Evolutionary conservation across 2,329 filamentous ascomycete species (phyloP).

Genomic region (Lasiodiplodia citricola): DNA sequence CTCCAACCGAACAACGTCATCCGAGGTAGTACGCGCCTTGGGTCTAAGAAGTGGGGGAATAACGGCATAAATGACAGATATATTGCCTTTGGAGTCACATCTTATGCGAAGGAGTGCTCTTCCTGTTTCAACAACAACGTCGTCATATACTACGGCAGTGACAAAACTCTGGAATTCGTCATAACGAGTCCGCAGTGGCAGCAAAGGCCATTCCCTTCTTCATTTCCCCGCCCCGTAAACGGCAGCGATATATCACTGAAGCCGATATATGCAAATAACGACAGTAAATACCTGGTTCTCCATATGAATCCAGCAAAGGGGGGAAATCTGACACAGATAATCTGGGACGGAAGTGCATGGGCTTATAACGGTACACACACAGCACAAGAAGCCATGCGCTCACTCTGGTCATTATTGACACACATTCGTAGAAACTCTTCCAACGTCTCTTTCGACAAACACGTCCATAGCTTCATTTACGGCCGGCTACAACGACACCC

Average conservation of each 20-base stretch:
- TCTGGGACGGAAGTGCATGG: neutral
- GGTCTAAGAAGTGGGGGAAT: too few relatives aligned
- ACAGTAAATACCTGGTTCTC: neutral
- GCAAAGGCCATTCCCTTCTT: neutral
- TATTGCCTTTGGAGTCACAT: neutral
- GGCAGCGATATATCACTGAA: neutral
- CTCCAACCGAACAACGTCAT: neutral
- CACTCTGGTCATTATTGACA: neutral
- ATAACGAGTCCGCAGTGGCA: neutral
- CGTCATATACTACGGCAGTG: neutral
- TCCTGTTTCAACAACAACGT: neutral
- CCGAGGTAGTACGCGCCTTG: neutral
- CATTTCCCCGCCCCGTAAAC: neutral
- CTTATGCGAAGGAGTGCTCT: neutral
- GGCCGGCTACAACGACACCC: neutral
- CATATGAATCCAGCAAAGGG: neutral
- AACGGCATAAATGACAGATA: neutral
- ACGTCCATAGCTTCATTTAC: neutral
- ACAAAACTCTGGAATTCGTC: too few relatives aligned
- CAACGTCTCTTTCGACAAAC: neutral
- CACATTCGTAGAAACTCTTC: neutral
- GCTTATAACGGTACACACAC: neutral
- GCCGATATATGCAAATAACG: neutral
- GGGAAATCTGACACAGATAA: neutral
- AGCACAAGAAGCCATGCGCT: neutral